Base-by-base conservation (phyloP, 345 rosid genomes). In the Iberis pinnata region DNA sequence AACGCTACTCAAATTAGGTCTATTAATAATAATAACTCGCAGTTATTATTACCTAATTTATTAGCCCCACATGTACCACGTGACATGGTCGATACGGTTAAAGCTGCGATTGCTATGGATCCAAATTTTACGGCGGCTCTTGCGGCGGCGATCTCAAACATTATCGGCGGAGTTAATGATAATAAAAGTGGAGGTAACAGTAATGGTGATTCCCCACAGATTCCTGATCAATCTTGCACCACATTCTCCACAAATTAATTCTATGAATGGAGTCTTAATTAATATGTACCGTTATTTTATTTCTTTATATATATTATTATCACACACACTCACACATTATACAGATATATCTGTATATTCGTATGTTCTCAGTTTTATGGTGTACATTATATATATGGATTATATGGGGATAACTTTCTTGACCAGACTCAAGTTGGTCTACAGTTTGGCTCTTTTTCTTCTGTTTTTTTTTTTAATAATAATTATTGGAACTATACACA, bases 141-240 rank as follows among this genome's bases (percentile, higher is more conserved):
- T 16, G 86, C 92, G 2, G 88, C 84, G 3, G 96, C 96, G 36
- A 75, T 90, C 51, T 80, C 95, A 2, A 63, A 75, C 5, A 78
- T 78, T 37, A 79, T 90, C 36, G 84, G 75, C 14, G 66, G 60
- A 26, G 44, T 68, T 10, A 64, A 48, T 8, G 37, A 68, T 52
- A 64, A 42, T 11, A 70, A 53, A 25, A 39, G 60, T 33, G 71
- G 70, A n/a, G 71, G 64, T 7, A 50, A 60, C 56, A 82, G 81
- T 7, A 44, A 66, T 25, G 65, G 65, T 44, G 83, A 77, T 15
- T 82, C 96, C 8, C 87, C 98, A 13, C 89, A 76, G 56, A 81
- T 78, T 75, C 98, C 83, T 48, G n/a, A n/a, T n/a, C 95, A 87
- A 48, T 82, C 92, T 63, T 87, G 96, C 84, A 87, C 95, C 66